These are phyloP conservation scores for Cyberlindnera galapagoensis DNA, from an alignment of 805 yeast species.

Conservation along the genomic window DNA sequence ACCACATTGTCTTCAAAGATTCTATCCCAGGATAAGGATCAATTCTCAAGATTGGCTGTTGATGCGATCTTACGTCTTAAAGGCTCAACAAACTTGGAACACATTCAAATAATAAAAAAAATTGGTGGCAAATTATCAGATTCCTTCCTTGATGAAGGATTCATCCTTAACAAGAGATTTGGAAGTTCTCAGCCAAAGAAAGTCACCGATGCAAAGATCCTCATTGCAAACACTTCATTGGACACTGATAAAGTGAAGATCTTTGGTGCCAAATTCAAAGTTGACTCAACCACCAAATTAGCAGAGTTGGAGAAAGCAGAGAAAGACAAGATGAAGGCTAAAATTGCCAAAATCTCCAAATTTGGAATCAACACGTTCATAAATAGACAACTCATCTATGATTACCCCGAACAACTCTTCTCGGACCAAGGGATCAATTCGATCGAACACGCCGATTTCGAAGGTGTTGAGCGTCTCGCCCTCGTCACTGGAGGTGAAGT, in stretches of 20 bases:
- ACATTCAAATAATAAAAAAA: conserved; percentile 89
- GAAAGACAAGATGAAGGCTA: conserved; percentile 83
- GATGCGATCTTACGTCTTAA: conserved; percentile 88
- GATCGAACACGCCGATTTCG: conserved; percentile 97
- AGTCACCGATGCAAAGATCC: conserved; percentile 74
- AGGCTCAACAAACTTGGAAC: conserved; percentile 85
- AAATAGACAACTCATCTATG: conserved; percentile 94
- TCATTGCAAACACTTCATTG: conserved; percentile 92
- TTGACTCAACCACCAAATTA: conserved; percentile 87
- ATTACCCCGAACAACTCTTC: conserved; percentile 95
- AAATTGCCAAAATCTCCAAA: conserved; percentile 82
- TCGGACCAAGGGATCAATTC: conserved; percentile 83
- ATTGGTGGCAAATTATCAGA: conserved; percentile 89
- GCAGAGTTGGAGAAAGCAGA: conserved; percentile 94
- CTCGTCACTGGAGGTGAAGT: conserved; percentile 98
- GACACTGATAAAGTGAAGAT: conserved; percentile 97
- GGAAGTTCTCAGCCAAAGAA: conserved; percentile 93
- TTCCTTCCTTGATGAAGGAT: conserved; percentile 94
- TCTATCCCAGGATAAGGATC: conserved; percentile 88
- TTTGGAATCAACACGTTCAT: conserved; percentile 87
- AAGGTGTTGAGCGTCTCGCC: conserved; percentile 94
- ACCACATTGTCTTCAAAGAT: conserved; percentile 93
- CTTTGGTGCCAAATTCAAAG: conserved; percentile 96
- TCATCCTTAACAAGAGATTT: conserved; percentile 82
- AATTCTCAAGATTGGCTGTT: conserved; percentile 85